Conservation (phyloP, 2,329 filamentous ascomycete species). For the Gaeumannomyces sp. region DNA sequence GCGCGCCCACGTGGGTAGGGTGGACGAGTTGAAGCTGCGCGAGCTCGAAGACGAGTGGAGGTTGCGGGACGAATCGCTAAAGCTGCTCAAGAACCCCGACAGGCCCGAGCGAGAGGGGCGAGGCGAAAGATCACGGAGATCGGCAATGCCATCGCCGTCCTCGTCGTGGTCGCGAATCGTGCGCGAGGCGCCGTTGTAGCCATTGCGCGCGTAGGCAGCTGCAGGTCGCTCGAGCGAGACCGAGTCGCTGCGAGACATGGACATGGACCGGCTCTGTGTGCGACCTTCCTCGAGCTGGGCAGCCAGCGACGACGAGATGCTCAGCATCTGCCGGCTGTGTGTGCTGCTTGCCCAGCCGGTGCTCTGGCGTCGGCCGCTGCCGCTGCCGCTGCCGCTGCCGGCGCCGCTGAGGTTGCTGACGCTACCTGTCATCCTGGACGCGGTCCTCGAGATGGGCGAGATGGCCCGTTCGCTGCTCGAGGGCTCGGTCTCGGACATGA, state of each 20-base stretch:
- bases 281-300: slow-evolving; percentile 34
- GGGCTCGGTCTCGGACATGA: slow-evolving; percentile 55
- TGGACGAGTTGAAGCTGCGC: slow-evolving; percentile 36
- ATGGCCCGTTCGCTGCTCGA: slow-evolving; percentile 41
- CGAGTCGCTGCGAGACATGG: slow-evolving; percentile 32
- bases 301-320: slow-evolving; percentile 49
- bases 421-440: slow-evolving; percentile 35
- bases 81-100: slow-evolving; percentile 42
- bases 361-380: slow-evolving; percentile 35
- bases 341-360: slow-evolving; percentile 37
- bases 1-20: slow-evolving; percentile 52
- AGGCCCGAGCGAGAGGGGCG: slow-evolving; percentile 49
- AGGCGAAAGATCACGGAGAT: slow-evolving; percentile 46
- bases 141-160: slow-evolving; percentile 57
- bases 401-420: slow-evolving; percentile 22
- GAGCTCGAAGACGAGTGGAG: slow-evolving; percentile 43
- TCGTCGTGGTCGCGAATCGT: slow-evolving; percentile 55
- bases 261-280: slow-evolving; percentile 15
- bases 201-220: slow-evolving; percentile 34
- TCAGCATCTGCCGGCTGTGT: slow-evolving; percentile 49
- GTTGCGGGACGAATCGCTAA: slow-evolving; percentile 41
- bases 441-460: slow-evolving; percentile 40
- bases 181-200: slow-evolving; percentile 33
- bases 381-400: slow-evolving; percentile 22
- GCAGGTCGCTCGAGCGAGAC: slow-evolving; percentile 44